These are phyloP conservation scores for Lactarius vividus DNA, from an alignment of 768 basidiomycete genomes.

Conservation along the genomic window DNA sequence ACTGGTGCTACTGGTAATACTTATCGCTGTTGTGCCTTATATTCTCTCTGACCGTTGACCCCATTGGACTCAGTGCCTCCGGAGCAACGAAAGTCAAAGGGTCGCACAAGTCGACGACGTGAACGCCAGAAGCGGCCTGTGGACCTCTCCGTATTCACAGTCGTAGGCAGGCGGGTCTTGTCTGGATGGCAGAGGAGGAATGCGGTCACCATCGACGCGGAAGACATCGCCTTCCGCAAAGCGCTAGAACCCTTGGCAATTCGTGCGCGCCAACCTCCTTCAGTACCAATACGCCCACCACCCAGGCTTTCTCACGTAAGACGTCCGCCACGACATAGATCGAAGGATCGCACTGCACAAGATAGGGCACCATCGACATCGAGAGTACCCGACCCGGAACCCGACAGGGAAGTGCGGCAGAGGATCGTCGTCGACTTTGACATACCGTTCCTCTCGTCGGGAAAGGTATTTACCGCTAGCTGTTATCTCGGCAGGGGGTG, in stretches of 20 bases:
- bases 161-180: slow-evolving; percentile 39
- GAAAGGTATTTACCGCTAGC: slow-evolving; percentile 47
- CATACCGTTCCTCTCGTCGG: slow-evolving; percentile 48
- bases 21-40: background rate
- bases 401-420: slow-evolving; percentile 21
- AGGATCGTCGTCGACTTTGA: slow-evolving; percentile 49
- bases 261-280: background rate
- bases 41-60: background rate
- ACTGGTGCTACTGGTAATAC: background rate
- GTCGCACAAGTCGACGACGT: slow-evolving; percentile 7
- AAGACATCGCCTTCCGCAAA: slow-evolving; percentile 38
- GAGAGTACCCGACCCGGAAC: slow-evolving; percentile 1
- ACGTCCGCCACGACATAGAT: background rate
- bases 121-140: slow-evolving; percentile 31
- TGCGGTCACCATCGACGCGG: slow-evolving; percentile 43
- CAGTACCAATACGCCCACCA: slow-evolving; percentile 3
- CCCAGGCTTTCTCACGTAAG: background rate
- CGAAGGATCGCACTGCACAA: background rate
- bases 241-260: slow-evolving; percentile 12
- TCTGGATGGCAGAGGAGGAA: slow-evolving; percentile 36
- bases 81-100: background rate
- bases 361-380: background rate
- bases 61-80: background rate
- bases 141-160: slow-evolving; percentile 40
- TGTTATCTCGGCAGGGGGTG: slow-evolving; percentile 61